Evolutionary conservation across 495 filamentous ascomycete genomes (phyloP).

Genomic region (Pseudotulostoma volvatum): DNA sequence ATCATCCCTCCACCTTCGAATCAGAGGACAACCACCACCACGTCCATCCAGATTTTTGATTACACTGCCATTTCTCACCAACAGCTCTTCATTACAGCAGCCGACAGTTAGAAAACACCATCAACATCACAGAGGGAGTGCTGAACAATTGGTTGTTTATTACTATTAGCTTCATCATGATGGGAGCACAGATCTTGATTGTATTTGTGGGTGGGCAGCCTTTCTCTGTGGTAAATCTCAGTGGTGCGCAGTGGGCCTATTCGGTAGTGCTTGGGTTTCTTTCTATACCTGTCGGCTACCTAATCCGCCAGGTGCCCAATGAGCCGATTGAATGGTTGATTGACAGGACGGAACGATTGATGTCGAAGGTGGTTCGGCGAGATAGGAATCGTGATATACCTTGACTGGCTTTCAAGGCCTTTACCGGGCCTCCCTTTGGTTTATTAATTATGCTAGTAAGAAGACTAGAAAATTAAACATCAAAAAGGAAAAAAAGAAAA

Average conservation of each 20-base stretch:
- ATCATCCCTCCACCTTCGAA: too few species aligned
- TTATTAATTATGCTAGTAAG: too few species aligned
- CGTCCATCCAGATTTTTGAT: too few species aligned
- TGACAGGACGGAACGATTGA: too few species aligned
- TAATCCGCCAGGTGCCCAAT: background rate
- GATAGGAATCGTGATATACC: too few species aligned
- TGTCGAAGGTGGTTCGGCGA: too few species aligned
- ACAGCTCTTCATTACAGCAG: constrained; percentile 23
- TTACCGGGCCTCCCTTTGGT: too few species aligned
- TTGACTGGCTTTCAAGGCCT: too few species aligned
- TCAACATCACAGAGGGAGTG: constrained; percentile 67
- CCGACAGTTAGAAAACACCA: constrained; percentile 61
- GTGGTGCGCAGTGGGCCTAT: constrained; percentile 45
- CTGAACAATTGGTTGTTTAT: constrained; percentile 55
- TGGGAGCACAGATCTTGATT: constrained; percentile 52
- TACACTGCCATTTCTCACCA: constrained; percentile 1
- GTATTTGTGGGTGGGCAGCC: constrained; percentile 47
- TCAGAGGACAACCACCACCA: too few species aligned
- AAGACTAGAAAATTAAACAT: too few species aligned
- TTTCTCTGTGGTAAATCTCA: constrained; percentile 35
- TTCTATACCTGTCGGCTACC: constrained; percentile 39
- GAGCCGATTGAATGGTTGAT: too few species aligned
- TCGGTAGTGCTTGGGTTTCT: constrained; percentile 44
- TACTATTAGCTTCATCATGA: constrained; percentile 50
- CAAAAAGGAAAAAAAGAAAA: too few species aligned